Conservation (phyloP, 306 rosid genomes). For the Dalbergia cultrata region DNA sequence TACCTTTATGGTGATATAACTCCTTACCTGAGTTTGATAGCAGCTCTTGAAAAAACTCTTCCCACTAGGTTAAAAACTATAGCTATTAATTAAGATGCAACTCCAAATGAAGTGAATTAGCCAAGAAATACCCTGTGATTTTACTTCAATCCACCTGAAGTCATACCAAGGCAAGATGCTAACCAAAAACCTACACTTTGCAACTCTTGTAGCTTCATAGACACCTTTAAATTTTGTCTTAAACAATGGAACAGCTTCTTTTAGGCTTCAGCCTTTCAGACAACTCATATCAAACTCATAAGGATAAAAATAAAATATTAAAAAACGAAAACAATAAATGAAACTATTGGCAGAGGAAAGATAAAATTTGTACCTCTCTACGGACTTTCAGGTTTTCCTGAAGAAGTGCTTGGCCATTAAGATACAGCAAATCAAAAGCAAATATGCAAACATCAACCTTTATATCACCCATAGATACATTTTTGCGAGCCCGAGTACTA, state of each 20-base stretch:
- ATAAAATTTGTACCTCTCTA: slow-evolving; percentile 71
- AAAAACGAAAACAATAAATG: slow-evolving; percentile 18
- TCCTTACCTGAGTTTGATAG: neutral
- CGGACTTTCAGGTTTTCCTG: slow-evolving; percentile 82
- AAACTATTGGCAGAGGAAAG: slow-evolving; percentile 38
- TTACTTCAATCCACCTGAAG: slow-evolving; percentile 1
- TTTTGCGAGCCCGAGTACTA: slow-evolving; percentile 93
- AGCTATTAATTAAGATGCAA: neutral
- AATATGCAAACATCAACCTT: slow-evolving; percentile 86
- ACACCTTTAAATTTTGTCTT: slow-evolving; percentile 2
- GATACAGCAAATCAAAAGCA: slow-evolving; percentile 90
- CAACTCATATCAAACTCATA: slow-evolving; percentile 18
- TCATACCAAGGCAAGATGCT: slow-evolving; percentile 25
- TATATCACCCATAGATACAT: slow-evolving; percentile 71
- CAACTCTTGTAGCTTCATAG: neutral
- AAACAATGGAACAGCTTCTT: slow-evolving; percentile 11
- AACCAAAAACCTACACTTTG: slow-evolving; percentile 3
- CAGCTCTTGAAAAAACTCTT: slow-evolving; percentile 4
- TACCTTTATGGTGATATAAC: neutral
- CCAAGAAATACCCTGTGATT: slow-evolving; percentile 7
- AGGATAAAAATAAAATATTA: neutral
- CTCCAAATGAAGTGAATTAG: neutral
- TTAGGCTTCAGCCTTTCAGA: slow-evolving; percentile 21
- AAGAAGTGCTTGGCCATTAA: slow-evolving; percentile 80
- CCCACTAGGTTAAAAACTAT: neutral